Evolutionary conservation across 345 rosid species (phyloP).

Genomic region (Jatropha curcas): DNA sequence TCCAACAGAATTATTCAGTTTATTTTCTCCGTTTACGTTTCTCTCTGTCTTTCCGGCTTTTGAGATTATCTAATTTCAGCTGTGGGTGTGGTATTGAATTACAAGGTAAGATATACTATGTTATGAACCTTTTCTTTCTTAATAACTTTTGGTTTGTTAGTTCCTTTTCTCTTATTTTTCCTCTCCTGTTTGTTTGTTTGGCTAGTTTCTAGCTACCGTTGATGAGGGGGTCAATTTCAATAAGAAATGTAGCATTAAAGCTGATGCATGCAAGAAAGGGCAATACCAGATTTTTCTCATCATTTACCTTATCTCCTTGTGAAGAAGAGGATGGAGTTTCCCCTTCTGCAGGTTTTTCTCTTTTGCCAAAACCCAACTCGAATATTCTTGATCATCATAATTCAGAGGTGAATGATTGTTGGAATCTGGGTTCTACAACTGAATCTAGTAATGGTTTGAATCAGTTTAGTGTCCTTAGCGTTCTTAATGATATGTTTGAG

Average conservation of each 20-base stretch:
- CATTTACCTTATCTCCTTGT: not conserved
- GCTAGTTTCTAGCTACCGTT: not conserved
- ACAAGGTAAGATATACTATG: not conserved
- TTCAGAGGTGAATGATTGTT: not conserved
- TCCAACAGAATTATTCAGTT: too few species aligned
- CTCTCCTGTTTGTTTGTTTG: too few species aligned
- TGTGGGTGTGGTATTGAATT: not conserved
- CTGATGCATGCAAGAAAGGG: not conserved
- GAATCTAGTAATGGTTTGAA: conserved; percentile 34
- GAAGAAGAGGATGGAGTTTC: not conserved
- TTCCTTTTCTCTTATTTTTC: too few species aligned
- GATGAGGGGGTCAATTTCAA: not conserved
- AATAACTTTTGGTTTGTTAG: too few species aligned
- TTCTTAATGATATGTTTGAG: conserved; percentile 36
- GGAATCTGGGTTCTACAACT: conserved; percentile 24
- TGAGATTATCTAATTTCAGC: too few species aligned
- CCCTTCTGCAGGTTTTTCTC: not conserved
- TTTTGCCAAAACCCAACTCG: not conserved
- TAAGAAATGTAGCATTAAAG: not conserved
- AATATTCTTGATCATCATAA: not conserved
- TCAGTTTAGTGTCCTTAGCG: conserved; percentile 26
- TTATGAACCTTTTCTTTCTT: too few species aligned
- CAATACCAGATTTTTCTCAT: not conserved
- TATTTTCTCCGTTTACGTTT: too few species aligned
- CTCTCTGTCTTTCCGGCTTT: not conserved